Conservation (phyloP, 768 basidiomycete species). For the Podaxis sp. region DNA sequence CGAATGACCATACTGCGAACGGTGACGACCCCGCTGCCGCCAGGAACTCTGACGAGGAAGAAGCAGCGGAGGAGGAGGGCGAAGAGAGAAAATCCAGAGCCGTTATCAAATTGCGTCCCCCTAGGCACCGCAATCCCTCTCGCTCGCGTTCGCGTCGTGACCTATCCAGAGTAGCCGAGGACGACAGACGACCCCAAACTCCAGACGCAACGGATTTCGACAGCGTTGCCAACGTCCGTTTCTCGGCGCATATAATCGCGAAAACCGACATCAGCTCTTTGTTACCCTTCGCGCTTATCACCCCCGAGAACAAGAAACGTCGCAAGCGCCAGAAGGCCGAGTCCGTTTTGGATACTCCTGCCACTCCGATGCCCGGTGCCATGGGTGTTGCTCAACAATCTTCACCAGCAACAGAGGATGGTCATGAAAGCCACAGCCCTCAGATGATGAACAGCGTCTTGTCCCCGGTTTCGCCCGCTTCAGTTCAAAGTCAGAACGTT, state of each 20-base stretch:
- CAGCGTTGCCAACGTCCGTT: constrained; percentile 73
- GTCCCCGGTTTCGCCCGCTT: constrained; percentile 35
- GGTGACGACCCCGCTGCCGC: constrained; percentile 23
- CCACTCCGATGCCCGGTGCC: constrained; percentile 20
- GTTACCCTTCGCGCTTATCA: constrained; percentile 79
- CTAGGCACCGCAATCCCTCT: constrained; percentile 50
- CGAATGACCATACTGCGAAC: constrained; percentile 20
- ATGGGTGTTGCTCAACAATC: constrained; percentile 21
- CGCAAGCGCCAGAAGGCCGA: constrained; percentile 31
- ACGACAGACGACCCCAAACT: constrained; percentile 53
- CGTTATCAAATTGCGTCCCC: constrained; percentile 68
- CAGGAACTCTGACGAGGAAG: constrained; percentile 31
- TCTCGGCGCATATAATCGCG: constrained; percentile 68
- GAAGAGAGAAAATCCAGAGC: constrained; percentile 63
- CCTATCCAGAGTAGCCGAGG: constrained; percentile 55
- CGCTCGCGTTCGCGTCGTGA: constrained; percentile 76
- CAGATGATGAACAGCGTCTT: constrained; percentile 24
- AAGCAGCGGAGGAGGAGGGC: constrained; percentile 41
- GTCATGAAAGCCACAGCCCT: constrained; percentile 22
- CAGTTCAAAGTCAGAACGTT: constrained; percentile 26
- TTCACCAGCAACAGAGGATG: constrained; percentile 40
- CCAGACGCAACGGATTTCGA: constrained; percentile 63
- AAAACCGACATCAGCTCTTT: constrained; percentile 55
- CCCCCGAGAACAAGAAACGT: constrained; percentile 57
- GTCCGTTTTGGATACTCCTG: constrained; percentile 28